These are phyloP conservation scores for fission yeast (Schizosaccharomyces pombe) DNA, from an alignment of 805 yeast genomes.

Conservation along the genomic window DNA sequence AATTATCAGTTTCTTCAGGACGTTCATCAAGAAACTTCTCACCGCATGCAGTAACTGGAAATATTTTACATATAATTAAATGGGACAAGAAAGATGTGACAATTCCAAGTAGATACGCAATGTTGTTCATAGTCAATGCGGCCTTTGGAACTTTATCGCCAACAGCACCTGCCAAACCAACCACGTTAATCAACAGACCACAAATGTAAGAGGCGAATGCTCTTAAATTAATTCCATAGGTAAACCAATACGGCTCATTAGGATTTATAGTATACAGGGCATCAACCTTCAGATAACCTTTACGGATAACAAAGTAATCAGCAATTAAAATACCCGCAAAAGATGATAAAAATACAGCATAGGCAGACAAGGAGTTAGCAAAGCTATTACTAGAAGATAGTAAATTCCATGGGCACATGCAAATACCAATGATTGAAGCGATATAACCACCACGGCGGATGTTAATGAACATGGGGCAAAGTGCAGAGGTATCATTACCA, in stretches of 20 bases:
- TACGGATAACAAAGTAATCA: slow-evolving; percentile 26
- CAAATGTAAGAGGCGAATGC: slow-evolving; percentile 58
- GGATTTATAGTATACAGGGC: slow-evolving; percentile 35
- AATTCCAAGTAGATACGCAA: neutral
- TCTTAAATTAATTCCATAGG: slow-evolving; percentile 59
- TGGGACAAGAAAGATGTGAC: neutral
- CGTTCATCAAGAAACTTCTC: neutral
- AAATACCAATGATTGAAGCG: slow-evolving; percentile 44
- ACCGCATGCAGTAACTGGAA: neutral
- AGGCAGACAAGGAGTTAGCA: slow-evolving; percentile 58
- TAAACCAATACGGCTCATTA: slow-evolving; percentile 33
- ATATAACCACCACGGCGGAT: slow-evolving; percentile 63
- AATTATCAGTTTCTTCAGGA: neutral
- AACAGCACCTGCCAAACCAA: slow-evolving; percentile 65
- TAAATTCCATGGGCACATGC: slow-evolving; percentile 64
- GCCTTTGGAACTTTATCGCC: slow-evolving; percentile 20
- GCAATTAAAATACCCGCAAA: slow-evolving; percentile 50
- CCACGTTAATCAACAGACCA: slow-evolving; percentile 64
- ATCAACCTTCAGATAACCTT: slow-evolving; percentile 39
- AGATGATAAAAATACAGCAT: slow-evolving; percentile 59
- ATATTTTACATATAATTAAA: neutral
- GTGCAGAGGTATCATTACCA: slow-evolving; percentile 7
- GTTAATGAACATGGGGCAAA: slow-evolving; percentile 24
- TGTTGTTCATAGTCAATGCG: slow-evolving; percentile 14
- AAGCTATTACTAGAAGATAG: slow-evolving; percentile 42